Evolutionary conservation across 129 eudicot genomes (phyloP).

Genomic region (Silybum marianum): DNA sequence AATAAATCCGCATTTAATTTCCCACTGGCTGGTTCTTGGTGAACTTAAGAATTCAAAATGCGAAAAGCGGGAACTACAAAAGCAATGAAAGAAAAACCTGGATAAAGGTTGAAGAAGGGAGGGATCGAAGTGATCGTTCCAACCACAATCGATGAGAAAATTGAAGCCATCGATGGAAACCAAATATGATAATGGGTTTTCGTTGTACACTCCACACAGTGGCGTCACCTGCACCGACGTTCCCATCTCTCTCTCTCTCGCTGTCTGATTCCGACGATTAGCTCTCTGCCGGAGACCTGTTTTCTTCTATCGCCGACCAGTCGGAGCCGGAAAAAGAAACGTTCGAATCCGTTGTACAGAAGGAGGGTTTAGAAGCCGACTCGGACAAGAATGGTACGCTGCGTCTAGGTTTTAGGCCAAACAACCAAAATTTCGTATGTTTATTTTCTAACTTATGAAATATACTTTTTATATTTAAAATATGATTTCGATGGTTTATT

Average conservation of each 20-base stretch:
- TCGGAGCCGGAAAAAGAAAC: conserved; percentile 15
- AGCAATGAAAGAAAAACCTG: conserved; percentile 43
- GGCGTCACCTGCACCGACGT: conserved; percentile 97
- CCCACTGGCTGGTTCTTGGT: background rate
- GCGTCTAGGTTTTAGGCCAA: conserved; percentile 8
- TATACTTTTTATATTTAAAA: no score
- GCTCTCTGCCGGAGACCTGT: conserved; percentile 6
- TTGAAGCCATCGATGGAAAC: conserved; percentile 89
- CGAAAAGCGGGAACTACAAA: conserved; percentile 8
- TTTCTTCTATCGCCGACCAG: conserved; percentile 5
- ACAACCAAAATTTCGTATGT: no score
- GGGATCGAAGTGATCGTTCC: conserved; percentile 90
- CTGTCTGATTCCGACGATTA: background rate
- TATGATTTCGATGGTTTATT: no score
- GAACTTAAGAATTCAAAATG: background rate
- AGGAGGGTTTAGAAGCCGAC: conserved; percentile 17
- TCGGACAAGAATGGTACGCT: background rate
- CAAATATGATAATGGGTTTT: conserved; percentile 83
- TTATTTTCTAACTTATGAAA: no score
- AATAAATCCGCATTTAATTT: background rate
- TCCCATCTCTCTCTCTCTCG: conserved; percentile 52
- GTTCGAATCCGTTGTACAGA: conserved; percentile 2
- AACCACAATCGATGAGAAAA: conserved; percentile 86
- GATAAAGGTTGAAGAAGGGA: conserved; percentile 85
- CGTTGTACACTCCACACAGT: conserved; percentile 84